Conservation (phyloP, 495 filamentous ascomycete genomes). For the Parachaetomium inaequale region DNA sequence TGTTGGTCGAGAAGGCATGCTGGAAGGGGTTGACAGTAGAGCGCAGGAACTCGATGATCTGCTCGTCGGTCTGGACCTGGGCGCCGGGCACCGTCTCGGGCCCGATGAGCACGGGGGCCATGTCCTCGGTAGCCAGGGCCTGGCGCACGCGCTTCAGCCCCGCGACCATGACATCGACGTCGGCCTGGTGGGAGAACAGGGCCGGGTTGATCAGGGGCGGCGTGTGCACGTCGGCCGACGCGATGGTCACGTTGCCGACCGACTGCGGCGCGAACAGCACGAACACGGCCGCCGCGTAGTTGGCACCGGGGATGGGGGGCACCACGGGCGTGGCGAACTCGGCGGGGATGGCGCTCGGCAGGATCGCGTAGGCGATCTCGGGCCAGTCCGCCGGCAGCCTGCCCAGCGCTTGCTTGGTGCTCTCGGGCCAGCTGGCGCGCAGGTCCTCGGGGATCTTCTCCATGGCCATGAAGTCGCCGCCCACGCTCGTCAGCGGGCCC, state of each 20-base stretch:
- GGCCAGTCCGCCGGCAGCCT: conserved; percentile 55
- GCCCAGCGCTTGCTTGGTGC: no score
- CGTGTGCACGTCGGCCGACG: conserved; percentile 37
- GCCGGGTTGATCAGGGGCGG: conserved; percentile 46
- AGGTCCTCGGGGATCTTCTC: conserved; percentile 41
- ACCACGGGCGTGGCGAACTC: conserved; percentile 30
- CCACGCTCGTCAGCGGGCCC: conserved; percentile 4
- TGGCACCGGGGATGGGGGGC: conserved; percentile 17
- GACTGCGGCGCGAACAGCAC: conserved; percentile 39
- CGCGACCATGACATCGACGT: conserved; percentile 44
- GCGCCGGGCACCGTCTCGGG: background rate
- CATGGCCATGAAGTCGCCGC: conserved; percentile 45
- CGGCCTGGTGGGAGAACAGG: conserved; percentile 45
- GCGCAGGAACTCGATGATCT: background rate
- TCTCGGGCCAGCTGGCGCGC: background rate
- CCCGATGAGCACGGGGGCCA: background rate
- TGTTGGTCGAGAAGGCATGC: background rate
- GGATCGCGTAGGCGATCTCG: conserved; percentile 47
- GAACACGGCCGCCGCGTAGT: conserved; percentile 33
- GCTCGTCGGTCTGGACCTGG: background rate
- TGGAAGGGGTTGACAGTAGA: background rate
- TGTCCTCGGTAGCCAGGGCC: background rate
- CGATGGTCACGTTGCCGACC: conserved; percentile 54
- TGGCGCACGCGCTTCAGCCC: conserved; percentile 37
- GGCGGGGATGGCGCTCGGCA: conserved; percentile 15